Evolutionary conservation across 2,329 filamentous ascomycete species (phyloP).

Genomic region (Cyanodermella asteris): DNA sequence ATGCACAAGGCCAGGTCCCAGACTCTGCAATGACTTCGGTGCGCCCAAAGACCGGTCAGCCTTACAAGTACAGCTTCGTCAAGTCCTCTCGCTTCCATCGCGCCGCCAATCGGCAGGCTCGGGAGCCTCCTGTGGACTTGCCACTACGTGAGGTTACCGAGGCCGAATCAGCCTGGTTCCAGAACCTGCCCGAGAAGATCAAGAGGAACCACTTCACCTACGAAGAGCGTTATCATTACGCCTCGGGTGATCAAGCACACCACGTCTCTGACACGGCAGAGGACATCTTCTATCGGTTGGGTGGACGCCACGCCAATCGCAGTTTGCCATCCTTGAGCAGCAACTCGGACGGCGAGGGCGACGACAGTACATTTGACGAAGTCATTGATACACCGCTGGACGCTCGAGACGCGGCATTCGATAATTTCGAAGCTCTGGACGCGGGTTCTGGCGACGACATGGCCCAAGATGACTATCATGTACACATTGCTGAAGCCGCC

Average conservation of each 20-base stretch:
- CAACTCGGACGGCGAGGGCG: constrained; percentile 10
- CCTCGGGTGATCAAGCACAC: constrained; percentile 26
- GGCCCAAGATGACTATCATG: constrained; percentile 47
- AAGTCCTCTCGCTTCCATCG: no score
- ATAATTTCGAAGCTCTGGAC: constrained; percentile 53
- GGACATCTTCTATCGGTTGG: constrained; percentile 31
- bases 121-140: background rate
- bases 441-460: constrained; percentile 52
- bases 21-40: background rate
- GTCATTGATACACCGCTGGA: constrained; percentile 13
- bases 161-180: constrained; percentile 35
- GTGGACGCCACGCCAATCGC: constrained; percentile 15
- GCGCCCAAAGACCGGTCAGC: background rate
- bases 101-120: background rate
- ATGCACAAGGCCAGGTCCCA: constrained; percentile 11
- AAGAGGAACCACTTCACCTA: constrained; percentile 46
- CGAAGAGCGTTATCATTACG: constrained; percentile 46
- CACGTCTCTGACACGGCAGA: constrained; percentile 36
- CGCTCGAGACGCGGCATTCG: constrained; percentile 35
- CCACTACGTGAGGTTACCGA: background rate
- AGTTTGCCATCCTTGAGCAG: constrained; percentile 8
- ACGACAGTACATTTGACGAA: constrained; percentile 10
- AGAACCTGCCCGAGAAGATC: constrained; percentile 50
- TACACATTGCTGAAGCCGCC: constrained; percentile 34
- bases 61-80: background rate